Base-by-base conservation (phyloP, 2,329 filamentous ascomycete genomes). In the Orbilia blumenaviensis region DNA sequence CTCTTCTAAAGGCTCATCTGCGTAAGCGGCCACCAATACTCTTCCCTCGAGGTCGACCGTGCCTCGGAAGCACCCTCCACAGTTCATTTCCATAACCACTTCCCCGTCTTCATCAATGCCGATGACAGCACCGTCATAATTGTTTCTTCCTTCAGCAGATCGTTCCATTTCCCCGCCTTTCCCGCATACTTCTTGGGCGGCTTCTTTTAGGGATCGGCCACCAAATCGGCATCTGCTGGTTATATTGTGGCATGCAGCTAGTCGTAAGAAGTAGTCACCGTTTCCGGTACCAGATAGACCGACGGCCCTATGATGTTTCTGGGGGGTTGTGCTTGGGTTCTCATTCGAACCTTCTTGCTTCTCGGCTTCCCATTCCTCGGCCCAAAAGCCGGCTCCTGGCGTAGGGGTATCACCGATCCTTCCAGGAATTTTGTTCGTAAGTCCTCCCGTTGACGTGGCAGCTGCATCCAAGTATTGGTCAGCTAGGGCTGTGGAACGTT, bases 371-470 rank as follows among this genome's bases (percentile, higher is more conserved):
- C 92, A 96, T 79, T 93, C 88, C 81, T 96, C 93, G 0, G 93
- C 92, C 92, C 93, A 97, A 82, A 93, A 97, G 0, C 93, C 93
- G 0, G 93, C 91, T 0, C 93, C 93, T 0, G 93, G 84, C 0
- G 90, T 91, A 0, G 93, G 93, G 9, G 93, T 97, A 81, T 97
- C 93, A 0, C 93, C 93, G 78, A 96, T 90, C 18, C 93, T 86
- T 0, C 93, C 93, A 0, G 92, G 91, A 66, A 94, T 84, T 84
- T 97, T 97, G 82, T 97, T 97, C 21, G 93, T 97, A 82, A 96
- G 82, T 0, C 93, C 93, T 3, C 93, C 93, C 0, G 88, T 90
- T 36, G 86, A 88, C 0, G 88, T 90, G 2, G 88, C 88, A 50
- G 86, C 86, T 50, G 12, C 12, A 14, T 3, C 18, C 18, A 14